Conservation (phyloP, 129 eudicot species). For the Smallanthus sonchifolius region DNA sequence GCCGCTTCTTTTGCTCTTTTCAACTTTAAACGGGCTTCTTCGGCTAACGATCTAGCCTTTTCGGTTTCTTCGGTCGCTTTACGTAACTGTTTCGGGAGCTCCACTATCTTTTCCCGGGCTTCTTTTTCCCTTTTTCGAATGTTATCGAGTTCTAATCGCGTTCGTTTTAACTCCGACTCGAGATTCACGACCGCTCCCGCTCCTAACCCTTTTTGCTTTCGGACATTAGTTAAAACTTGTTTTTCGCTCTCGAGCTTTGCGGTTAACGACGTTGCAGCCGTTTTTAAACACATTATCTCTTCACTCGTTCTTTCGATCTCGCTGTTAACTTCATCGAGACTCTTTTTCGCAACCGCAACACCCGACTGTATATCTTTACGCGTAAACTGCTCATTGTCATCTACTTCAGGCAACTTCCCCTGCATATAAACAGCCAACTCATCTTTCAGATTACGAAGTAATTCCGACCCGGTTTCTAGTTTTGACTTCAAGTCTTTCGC, state of each 20-base stretch:
- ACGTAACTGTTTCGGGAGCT: slow-evolving; percentile 66
- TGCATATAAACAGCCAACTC: slow-evolving; percentile 87
- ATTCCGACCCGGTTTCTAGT: slow-evolving; percentile 50
- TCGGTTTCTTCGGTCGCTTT: slow-evolving; percentile 66
- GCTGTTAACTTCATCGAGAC: slow-evolving; percentile 64
- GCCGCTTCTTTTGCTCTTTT: slow-evolving; percentile 63
- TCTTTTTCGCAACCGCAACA: slow-evolving; percentile 45
- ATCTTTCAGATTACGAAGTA: slow-evolving; percentile 54
- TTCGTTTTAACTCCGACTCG: slow-evolving; percentile 65
- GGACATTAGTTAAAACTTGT: slow-evolving; percentile 43
- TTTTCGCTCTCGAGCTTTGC: slow-evolving; percentile 65
- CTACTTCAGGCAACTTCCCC: slow-evolving; percentile 41
- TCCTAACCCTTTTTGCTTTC: slow-evolving; percentile 85
- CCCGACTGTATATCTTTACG: slow-evolving; percentile 47
- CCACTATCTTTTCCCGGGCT: slow-evolving; percentile 60
- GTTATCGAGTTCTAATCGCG: slow-evolving; percentile 43
- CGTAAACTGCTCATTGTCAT: slow-evolving; percentile 28
- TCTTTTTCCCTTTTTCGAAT: slow-evolving; percentile 60
- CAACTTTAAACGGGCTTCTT: slow-evolving; percentile 45
- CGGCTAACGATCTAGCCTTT: slow-evolving; percentile 45
- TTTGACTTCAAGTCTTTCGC: slow-evolving; percentile 57
- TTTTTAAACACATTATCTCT: slow-evolving; percentile 58
- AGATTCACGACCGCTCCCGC: slow-evolving; percentile 70
- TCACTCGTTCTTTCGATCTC: slow-evolving; percentile 50
- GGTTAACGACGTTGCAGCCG: slow-evolving; percentile 59